Percentiles rank a stretch among this genome's conserved stretches.
These are phyloP conservation scores for Naegleria fowleri DNA, from an alignment of 208 protist species.

Conservation along the genomic window DNA sequence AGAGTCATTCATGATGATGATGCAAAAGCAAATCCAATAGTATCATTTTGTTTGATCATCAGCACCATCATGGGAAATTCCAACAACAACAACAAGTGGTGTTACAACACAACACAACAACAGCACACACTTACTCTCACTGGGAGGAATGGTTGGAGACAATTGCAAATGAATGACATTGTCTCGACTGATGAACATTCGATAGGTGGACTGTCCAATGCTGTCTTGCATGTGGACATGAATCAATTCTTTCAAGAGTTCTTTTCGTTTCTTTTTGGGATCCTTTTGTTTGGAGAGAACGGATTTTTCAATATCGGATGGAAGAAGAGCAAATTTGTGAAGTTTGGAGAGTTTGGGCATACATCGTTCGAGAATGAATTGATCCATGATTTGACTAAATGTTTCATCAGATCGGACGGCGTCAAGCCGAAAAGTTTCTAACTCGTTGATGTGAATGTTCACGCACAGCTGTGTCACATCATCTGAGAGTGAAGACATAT, in stretches of 20 bases:
- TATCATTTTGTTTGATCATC: too few species aligned
- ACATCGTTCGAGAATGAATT: background rate
- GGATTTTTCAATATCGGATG: background rate
- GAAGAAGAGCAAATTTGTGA: background rate
- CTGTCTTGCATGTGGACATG: background rate
- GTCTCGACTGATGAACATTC: background rate
- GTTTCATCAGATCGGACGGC: background rate
- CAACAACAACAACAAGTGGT: too few species aligned
- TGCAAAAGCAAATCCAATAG: too few species aligned
- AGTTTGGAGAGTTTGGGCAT: background rate
- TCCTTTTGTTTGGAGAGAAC: background rate
- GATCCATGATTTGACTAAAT: background rate
- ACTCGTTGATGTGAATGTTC: background rate
- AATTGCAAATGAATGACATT: conserved; percentile 13
- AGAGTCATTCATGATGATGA: too few species aligned
- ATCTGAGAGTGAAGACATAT: background rate
- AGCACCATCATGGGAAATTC: too few species aligned
- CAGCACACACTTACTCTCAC: background rate
- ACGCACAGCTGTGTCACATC: background rate
- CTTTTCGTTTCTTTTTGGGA: background rate
- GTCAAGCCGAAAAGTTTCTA: background rate
- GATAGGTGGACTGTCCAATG: background rate
- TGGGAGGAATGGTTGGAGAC: background rate
- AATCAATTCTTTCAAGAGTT: background rate
- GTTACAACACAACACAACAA: too few species aligned